phyloP scores from a whole-genome alignment of 768 basidiomycete genomes.

The Tephrocybe rancida region DNA sequence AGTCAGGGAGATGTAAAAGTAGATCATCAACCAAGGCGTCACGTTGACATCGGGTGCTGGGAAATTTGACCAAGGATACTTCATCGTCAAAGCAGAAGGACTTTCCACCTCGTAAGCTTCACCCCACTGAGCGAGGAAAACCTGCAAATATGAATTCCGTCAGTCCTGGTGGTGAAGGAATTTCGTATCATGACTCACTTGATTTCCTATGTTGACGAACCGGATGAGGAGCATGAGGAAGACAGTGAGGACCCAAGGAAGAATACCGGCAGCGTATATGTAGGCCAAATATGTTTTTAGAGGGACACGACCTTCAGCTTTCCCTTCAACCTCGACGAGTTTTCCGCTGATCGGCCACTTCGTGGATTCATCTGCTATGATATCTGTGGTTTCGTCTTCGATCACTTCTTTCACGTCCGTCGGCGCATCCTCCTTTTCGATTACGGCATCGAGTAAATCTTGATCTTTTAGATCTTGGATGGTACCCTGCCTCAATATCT shows the following conservation, averaged over 20 bases:
- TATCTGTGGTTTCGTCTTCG: slow-evolving; percentile 32
- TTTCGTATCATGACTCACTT: slow-evolving; percentile 37
- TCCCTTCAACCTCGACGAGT: slow-evolving; percentile 61
- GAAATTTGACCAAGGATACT: slow-evolving; percentile 48
- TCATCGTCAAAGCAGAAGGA: slow-evolving; percentile 15
- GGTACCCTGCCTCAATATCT: slow-evolving; percentile 50
- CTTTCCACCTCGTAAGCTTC: slow-evolving; percentile 56
- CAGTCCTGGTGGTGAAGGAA: not conserved
- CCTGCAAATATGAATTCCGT: slow-evolving; percentile 31
- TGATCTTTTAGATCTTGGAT: slow-evolving; percentile 46
- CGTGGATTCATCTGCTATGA: not conserved
- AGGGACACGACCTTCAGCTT: slow-evolving; percentile 69
- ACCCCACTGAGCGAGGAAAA: slow-evolving; percentile 70
- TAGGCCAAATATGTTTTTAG: slow-evolving; percentile 63
- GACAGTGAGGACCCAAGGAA: slow-evolving; percentile 57
- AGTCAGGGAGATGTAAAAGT: slow-evolving; percentile 60
- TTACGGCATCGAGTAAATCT: slow-evolving; percentile 46
- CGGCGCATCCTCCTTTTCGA: slow-evolving; percentile 48
- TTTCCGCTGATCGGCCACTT: slow-evolving; percentile 40
- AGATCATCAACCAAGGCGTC: slow-evolving; percentile 66
- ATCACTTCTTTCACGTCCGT: slow-evolving; percentile 16
- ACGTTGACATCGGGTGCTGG: slow-evolving; percentile 64
- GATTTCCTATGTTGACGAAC: slow-evolving; percentile 55
- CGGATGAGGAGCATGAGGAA: slow-evolving; percentile 56
- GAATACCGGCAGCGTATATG: slow-evolving; percentile 59